Evolutionary conservation across 164 flowering plant genomes (phyloP), one percentile per base, ranked within the genome.

Genomic region (Umbilicus rupestris): DNA sequence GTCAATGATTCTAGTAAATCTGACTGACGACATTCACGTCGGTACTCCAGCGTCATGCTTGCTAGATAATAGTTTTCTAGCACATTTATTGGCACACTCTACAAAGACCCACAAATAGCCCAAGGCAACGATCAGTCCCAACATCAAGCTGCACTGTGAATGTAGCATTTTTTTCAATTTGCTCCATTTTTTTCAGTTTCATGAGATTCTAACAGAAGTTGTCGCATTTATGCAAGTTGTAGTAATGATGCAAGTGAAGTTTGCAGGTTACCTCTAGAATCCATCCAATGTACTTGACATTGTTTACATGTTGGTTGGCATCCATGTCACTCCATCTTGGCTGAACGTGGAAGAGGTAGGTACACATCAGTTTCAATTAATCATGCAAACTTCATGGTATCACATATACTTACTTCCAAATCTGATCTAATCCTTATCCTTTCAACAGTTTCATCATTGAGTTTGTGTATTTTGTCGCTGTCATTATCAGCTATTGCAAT

Each of bases 271-370:
- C 96, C 91, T 90, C 96, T 49, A 90, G 68, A 65, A 87, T 75
- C 96, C 96, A 89, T 60, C 93, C 91, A 17, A 89, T 86, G 83
- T 89, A 87, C 64, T 86, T 90, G 64, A 89, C 91, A 74, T 89
- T 89, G 76, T 89, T 89, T 19, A 87, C 90, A 69, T 89, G 96
- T 70, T 85, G 92, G 70, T 89, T 89, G 55, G 80, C 83, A 69
- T 89, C 96, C 85, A 89, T 82, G 66, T 89, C 96, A 59, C 78
- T 86, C 90, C 96, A 86, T 78, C 92, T 80, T 22, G 96, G 92
- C 96, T 89, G 85, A 26, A 65, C 5, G 7, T 24, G 0, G 47
- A 33, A 57, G 28, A 20, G 47, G 46, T 31, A 14, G 47, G 46
- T 39, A 58, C 24, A n/a, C 31, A 1, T 55, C 31, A 55, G 60